phyloP scores from a whole-genome alignment of 257 asterid genomes.

The Plectranthus barbatus region DNA sequence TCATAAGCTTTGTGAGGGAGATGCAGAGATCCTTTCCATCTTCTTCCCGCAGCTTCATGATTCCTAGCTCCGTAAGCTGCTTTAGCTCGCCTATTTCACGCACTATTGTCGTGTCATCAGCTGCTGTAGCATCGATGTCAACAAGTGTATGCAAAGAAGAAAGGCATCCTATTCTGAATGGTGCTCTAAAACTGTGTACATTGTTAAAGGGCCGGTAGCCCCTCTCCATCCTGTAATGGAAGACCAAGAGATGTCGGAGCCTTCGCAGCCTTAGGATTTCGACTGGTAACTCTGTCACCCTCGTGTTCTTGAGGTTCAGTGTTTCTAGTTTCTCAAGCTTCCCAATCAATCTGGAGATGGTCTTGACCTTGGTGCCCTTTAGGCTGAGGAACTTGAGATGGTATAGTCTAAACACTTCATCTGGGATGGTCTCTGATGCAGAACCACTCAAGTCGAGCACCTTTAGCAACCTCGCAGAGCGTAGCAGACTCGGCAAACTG shows the following conservation, averaged over 20 bases:
- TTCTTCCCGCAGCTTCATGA: constrained; percentile 11
- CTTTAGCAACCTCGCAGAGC: not conserved
- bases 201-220: constrained; percentile 1
- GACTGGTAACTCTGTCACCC: constrained; percentile 17
- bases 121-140: constrained; percentile 6
- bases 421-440: not conserved
- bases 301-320: constrained; percentile 18
- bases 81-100: constrained; percentile 4
- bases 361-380: not conserved
- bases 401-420: not conserved
- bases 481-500: not conserved
- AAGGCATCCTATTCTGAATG: constrained; percentile 7
- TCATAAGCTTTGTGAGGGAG: not conserved
- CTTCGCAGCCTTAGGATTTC: constrained; percentile 18
- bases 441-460: not conserved
- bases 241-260: constrained; percentile 16
- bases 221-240: not conserved
- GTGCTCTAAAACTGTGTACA: constrained; percentile 14
- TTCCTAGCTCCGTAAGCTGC: constrained; percentile 10
- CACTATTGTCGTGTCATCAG: not conserved
- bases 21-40: constrained; percentile 8
- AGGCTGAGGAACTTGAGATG: constrained; percentile 6
- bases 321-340: constrained; percentile 21
- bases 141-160: constrained; percentile 11
- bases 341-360: constrained; percentile 8